Base-by-base conservation (phyloP, 495 filamentous ascomycete species). In the Beverwykella pulmonaria region DNA sequence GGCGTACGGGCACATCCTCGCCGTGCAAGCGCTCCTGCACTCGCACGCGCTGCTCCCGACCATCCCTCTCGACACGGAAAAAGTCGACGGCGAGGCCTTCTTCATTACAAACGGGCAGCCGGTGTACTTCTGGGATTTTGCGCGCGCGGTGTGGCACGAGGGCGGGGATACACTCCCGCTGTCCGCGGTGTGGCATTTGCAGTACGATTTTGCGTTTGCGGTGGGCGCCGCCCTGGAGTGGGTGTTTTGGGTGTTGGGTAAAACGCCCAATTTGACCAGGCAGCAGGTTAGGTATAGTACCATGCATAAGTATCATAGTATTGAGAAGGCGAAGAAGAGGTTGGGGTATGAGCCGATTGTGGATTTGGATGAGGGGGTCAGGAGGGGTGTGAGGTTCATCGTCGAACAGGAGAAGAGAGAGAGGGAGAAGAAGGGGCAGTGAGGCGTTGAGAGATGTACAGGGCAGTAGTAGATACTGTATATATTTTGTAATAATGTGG, bases 51-150 rank as follows among this genome's bases (percentile, higher is more conserved):
- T 81, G 29, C 76, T 84, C 44, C 76, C 81, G 36, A 83, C 80
- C 44, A 79, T 79, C 15, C 86, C 88, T 10, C 81, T 93, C 25
- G 87, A 90, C 75, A 78, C 87, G 73, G 91, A 95, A 77, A 82
- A 82, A 27, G 91, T 97, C 14, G 94, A 97, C 73, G 94, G 94
- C 41, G 92, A 98, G 76, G 89, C 90, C 23, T 98, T 98, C 84
- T 85, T 97, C 75, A 88, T 98, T 76, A 98, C 94, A 63, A 98
- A 98, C 76, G 93, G 90, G 73, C 81, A 83, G 58, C 94, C 94
- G 0, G 81, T 96, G 23, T 96, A 96, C 74, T 98, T 98, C 82
- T 98, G 93, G 93, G 95, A 98, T 74, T 89, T 93, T 71, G 83
- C 87, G 36, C 87, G 91, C 41, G 82, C 85, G 41, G 83, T 93